Base-by-base conservation (phyloP, 768 basidiomycete genomes). In the Pisolithus tinctorius region DNA sequence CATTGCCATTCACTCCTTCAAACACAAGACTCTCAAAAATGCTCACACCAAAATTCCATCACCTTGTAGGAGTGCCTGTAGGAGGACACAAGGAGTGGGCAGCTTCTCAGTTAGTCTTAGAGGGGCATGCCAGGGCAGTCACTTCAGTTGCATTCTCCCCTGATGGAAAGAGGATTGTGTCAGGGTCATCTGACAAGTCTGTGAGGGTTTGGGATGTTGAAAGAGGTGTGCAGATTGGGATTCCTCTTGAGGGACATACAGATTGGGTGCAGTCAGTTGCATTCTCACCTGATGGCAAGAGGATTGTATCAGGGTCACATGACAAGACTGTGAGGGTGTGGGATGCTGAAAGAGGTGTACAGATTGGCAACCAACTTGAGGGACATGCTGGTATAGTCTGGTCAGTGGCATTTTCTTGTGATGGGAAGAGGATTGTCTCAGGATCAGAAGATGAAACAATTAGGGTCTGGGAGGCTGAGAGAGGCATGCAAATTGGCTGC, bases 1-100 rank as follows among this genome's bases (percentile, higher is more conserved):
- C 57, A 5, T 36, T 65, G 16, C 59, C 63, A 41, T 60, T 66
- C 45, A 25, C 51, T 25, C 63, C 60, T 25, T 27, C 6, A 9
- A 51, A 51, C 67, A 72, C 17, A 57, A 62, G 29, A 61, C 64
- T 59, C 59, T 48, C 50, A 16, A 37, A 29, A 25, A n/a, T 2
- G 4, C 26, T 51, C 16, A 16, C 2, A 2, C n/a, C 3, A 29
- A 49, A n/a, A 2, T 39, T 42, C 10, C 9, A 6, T 11, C 4
- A 3, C 6, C 20, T 42, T 7, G 23, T 26, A 8, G 20, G 25
- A 25, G 23, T 42, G 25, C 11, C 20, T 14, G 4, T 17, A 10
- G 41, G 41, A 42, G 1, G 14, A 26, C 41, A 25, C 13, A 26
- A 26, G 6, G 20, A 42, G 5, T 42, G 41, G 41, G 1, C 23